Base-by-base conservation (phyloP, 768 basidiomycete genomes). In the Mycena galopus region DNA sequence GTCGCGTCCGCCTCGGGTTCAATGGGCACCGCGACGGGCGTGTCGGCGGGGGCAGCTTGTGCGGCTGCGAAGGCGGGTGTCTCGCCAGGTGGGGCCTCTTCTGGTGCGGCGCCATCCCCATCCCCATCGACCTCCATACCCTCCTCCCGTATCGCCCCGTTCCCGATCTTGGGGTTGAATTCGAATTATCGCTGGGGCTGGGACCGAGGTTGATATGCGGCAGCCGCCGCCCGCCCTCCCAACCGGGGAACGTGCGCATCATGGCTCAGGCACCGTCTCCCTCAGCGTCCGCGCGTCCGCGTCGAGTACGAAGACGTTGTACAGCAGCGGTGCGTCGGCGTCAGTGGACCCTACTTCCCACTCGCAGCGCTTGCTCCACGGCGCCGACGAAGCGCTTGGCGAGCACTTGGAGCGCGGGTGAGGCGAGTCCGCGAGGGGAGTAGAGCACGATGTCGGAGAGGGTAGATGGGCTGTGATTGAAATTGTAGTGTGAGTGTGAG, bases 371-470 rank as follows among this genome's bases (percentile, higher is more conserved):
- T 92, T 93, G 58, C 72, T 88, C 85, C 33, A 94, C 84, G 0
- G 94, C 93, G 23, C 86, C 82, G 73, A 86, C 88, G 77, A 95
- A 93, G 37, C 90, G 86, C 62, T 89, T 85, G 0, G 94, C 94
- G 37, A 94, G 86, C 27, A 86, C 82, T 51, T 90, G 77, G 0
- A 92, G 88, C n/a, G 87, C 85, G 10, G 85, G 84, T 2, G 85
- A 84, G 0, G 86, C 85, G 39, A 82, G 79, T 14, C 94, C 94
- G 47, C 82, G 87, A 10, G 94, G 94, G 17, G 94, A 95, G 81
- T 96, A 97, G 32, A 97, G 84, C 73, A 96, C 92, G 42, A 97
- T 91, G 77, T 97, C 96, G 55, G 94, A 95, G n/a, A 97, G 85
- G 9, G 94, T 94, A 95, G 68, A 96, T 93, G 53, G 94, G 90